These are phyloP conservation scores for Fraxinus nigra DNA, from an alignment of 305 asterid genomes.

Conservation along the genomic window DNA sequence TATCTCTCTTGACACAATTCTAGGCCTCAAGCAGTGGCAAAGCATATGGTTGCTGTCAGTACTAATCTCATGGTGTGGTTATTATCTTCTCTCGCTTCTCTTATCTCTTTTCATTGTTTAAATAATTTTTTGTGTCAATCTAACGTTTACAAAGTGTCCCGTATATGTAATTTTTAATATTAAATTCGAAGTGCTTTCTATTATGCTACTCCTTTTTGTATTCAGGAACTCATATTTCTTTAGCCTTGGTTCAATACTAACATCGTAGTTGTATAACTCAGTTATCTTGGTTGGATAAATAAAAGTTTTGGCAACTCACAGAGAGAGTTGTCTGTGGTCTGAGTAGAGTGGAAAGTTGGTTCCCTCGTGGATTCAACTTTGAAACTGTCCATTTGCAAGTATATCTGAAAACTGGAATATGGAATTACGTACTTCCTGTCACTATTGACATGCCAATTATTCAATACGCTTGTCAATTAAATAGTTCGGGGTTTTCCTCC, in stretches of 20 bases:
- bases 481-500: background rate
- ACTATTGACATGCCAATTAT: background rate
- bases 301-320: background rate
- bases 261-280: background rate
- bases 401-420: background rate
- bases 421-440: background rate
- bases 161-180: background rate
- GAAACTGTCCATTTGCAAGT: background rate
- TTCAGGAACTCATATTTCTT: background rate
- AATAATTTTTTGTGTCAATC: constrained; percentile 23
- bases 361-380: background rate
- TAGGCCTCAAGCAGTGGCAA: constrained; percentile 92
- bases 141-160: background rate
- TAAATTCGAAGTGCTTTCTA: background rate
- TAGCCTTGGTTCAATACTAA: background rate
- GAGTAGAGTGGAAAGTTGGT: background rate
- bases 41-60: constrained; percentile 99
- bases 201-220: background rate
- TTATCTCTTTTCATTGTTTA: constrained; percentile 8
- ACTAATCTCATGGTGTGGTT: constrained; percentile 74
- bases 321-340: background rate
- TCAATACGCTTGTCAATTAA: background rate
- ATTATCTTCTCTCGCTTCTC: constrained; percentile 30
- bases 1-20: constrained; percentile 20
- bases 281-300: background rate